Evolutionary conservation across 441 rosid genomes (phyloP), one percentile per base, ranked within the genome.

Genomic region (Erodium moschatum): DNA sequence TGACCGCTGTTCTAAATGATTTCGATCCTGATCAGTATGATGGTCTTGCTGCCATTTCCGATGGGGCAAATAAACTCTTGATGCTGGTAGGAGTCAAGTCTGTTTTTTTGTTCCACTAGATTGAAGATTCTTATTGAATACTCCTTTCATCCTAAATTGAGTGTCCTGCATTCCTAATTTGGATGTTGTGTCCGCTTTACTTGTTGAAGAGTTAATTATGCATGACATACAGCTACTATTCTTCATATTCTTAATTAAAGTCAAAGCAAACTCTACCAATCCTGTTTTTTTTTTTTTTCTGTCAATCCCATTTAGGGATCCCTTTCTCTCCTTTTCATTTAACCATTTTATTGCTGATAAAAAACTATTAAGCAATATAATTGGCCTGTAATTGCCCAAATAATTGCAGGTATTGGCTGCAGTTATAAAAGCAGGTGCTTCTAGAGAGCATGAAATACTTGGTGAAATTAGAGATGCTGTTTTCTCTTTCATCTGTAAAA

Each of bases 381-480:
- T 60, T 16, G 20, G 31, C 8, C 63, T 18, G 63, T 54, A 46
- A 68, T 16, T 52, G 9, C 65, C 46, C 33, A 70, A 63, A 75
- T 61, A 66, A 64, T 81, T 87, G 78, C 91, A 96, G 98, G 97
- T 96, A 72, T 81, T 96, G 81, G 99, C 98, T 72, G 98, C 99
- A 70, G 98, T 96, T 69, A 96, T 96, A 71, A 96, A 96, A 82
- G 97, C 99, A 68, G 99, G 99, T 83, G 96, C 97, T 74, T 96
- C 99, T 72, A 89, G 97, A 82, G 99, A 95, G 83, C 99, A 96
- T 81, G 98, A 90, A 81, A 92, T 96, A 79, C 99, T 96, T 77
- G 96, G 96, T 72, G 99, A 96, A 82, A 96, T 92, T 64, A 85
- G 98, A 79, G 98, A 89, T 81, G 86, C 96, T 19, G 99, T 96